Evolutionary conservation across 2,329 filamentous ascomycete genomes (phyloP).

Genomic region (Cephalotrichum gorgonifer): DNA sequence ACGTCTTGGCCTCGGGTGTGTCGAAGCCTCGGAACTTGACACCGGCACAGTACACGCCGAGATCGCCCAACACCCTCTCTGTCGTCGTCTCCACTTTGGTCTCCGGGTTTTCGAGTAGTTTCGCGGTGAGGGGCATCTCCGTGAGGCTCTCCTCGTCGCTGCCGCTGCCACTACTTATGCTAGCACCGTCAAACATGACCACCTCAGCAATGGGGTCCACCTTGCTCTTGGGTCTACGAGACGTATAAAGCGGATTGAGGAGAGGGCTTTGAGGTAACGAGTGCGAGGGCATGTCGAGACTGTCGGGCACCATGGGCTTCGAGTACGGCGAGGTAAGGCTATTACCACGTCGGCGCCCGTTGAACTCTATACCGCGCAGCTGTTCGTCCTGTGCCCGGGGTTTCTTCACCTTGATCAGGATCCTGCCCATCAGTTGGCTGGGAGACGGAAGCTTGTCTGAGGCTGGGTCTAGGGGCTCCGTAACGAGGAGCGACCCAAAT

Average conservation of each 20-base stretch:
- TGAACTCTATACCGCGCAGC: slow-evolving; percentile 26
- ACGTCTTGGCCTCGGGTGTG: slow-evolving; percentile 66
- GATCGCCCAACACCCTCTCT: slow-evolving; percentile 66
- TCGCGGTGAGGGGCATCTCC: slow-evolving; percentile 60
- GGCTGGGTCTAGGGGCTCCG: slow-evolving; percentile 61
- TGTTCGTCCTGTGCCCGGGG: slow-evolving; percentile 32
- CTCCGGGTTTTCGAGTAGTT: slow-evolving; percentile 43
- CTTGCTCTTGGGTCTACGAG: slow-evolving; percentile 39
- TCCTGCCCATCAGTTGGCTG: slow-evolving; percentile 70
- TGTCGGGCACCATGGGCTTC: slow-evolving; percentile 42
- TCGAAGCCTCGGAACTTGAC: slow-evolving; percentile 80
- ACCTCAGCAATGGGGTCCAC: slow-evolving; percentile 50
- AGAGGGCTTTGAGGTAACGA: slow-evolving; percentile 45
- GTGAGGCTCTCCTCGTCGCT: slow-evolving; percentile 51
- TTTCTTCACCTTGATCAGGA: slow-evolving; percentile 92
- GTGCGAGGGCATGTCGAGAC: slow-evolving; percentile 34
- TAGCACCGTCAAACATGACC: not conserved
- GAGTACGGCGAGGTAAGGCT: slow-evolving; percentile 70
- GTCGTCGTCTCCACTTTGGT: slow-evolving; percentile 81
- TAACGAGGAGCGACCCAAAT: slow-evolving; percentile 71
- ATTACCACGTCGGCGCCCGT: slow-evolving; percentile 45
- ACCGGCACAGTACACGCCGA: slow-evolving; percentile 67
- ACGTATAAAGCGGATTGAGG: slow-evolving; percentile 39
- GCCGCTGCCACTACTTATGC: slow-evolving; percentile 1
- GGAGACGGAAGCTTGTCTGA: slow-evolving; percentile 68